Percentiles rank a stretch among this genome's conserved stretches.
These are phyloP conservation scores for Chaetomiaceae sp. DNA, from an alignment of 2,329 filamentous ascomycete genomes.

Conservation along the genomic window DNA sequence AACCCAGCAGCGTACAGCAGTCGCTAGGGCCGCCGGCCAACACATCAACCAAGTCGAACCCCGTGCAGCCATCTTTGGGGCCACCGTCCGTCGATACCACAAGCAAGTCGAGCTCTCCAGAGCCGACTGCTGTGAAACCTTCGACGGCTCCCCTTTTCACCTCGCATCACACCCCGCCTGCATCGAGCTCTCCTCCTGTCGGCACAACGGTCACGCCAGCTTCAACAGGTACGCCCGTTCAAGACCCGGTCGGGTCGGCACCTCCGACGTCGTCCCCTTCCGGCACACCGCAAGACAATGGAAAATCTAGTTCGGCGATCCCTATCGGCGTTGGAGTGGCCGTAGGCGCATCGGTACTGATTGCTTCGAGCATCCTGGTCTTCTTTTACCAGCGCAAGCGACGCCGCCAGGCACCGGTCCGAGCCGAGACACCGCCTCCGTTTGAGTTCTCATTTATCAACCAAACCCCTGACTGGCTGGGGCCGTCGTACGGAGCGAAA, in stretches of 20 bases:
- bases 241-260: background rate
- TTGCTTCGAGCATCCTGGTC: conserved; percentile 10
- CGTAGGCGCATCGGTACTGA: conserved; percentile 10
- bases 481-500: background rate
- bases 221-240: background rate
- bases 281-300: background rate
- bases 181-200: background rate
- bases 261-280: background rate
- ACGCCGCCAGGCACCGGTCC: conserved; percentile 7
- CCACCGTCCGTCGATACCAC: background rate
- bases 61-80: background rate
- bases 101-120: background rate
- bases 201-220: background rate
- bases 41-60: background rate
- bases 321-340: conserved; percentile 17
- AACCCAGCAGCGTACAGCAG: background rate
- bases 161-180: background rate
- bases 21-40: background rate
- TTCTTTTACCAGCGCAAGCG: conserved; percentile 21
- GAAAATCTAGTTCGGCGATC: background rate
- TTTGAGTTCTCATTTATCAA: conserved; percentile 10
- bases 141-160: background rate
- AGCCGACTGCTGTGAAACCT: background rate
- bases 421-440: conserved; percentile 21
- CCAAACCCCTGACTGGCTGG: conserved; percentile 1